Conservation (phyloP, 2,329 filamentous ascomycete genomes). For the Harringtonia lauricola region DNA sequence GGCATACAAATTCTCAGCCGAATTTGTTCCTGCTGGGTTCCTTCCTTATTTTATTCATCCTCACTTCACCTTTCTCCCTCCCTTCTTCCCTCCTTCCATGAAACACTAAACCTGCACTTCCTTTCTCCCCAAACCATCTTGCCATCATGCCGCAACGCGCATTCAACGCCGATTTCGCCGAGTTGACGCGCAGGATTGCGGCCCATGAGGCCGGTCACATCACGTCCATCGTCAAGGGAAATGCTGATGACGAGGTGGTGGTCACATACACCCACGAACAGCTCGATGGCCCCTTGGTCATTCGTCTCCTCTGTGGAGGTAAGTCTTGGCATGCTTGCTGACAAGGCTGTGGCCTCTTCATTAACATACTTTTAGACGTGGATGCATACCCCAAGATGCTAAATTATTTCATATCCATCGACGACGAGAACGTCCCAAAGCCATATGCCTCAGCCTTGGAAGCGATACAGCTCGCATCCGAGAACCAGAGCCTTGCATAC, state of each 20-base stretch:
- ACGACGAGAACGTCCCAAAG: slow-evolving; percentile 20
- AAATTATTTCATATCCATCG: slow-evolving; percentile 32
- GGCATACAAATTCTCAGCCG: too few relatives aligned
- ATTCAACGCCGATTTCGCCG: slow-evolving; percentile 45
- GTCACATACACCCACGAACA: slow-evolving; percentile 37
- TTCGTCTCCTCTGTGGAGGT: slow-evolving; percentile 27
- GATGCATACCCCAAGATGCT: slow-evolving; percentile 26
- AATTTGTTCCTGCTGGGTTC: too few relatives aligned
- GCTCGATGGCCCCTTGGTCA: slow-evolving; percentile 18
- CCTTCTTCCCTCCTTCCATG: too few relatives aligned
- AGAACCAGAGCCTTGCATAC: neutral
- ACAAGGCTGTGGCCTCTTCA: too few relatives aligned
- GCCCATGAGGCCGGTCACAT: slow-evolving; percentile 34
- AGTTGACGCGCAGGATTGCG: slow-evolving; percentile 4
- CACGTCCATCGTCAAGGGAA: slow-evolving; percentile 45
- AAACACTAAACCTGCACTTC: too few relatives aligned
- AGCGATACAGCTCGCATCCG: neutral
- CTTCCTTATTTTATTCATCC: too few relatives aligned
- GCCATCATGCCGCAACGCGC: neutral
- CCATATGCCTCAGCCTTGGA: slow-evolving; percentile 8
- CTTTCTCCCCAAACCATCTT: too few relatives aligned
- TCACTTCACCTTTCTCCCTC: too few relatives aligned
- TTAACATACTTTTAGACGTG: slow-evolving; percentile 14
- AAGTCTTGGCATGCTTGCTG: slow-evolving; percentile 6
- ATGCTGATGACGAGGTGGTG: slow-evolving; percentile 60